Evolutionary conservation across 371 early-diverging fungal genomes (phyloP), one percentile per base, ranked within the genome.

Genomic region (Syncephalastrum racemosum): DNA sequence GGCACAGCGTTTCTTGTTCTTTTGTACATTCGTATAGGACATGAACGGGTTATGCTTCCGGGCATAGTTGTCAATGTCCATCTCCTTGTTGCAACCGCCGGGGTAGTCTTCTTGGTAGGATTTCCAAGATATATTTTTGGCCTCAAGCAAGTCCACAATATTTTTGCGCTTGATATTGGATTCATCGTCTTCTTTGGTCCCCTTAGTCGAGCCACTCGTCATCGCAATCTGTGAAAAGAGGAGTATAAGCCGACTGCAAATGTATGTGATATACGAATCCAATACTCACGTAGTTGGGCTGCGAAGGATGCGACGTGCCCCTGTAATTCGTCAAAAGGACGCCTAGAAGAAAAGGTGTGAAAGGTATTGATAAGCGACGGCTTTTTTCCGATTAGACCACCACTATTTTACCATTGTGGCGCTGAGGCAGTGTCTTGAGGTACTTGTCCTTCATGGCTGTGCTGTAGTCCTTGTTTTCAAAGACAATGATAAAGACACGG

Each of bases 41-140:
- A 85, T 84, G 60, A 86, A 82, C 22, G 88, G 85, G 55, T 79
- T 82, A 59, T 85, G 84, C 48, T 80, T 86, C 44, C 85, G 70
- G 27, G 54, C 66, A 60, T 85, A 82, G 12, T 50, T 44, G 2
- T 50, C 63, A 40, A 59, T 67, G 6, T 58, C 55, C 60, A 67
- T 66, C 15, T 60, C 49, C 41, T 59, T 68, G 48, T 68, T 56
- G 56, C 82, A 58, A 55, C 54, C 56, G 7, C 83, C 82, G 15
- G 85, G 81, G 53, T 78, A 83, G 22, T 80, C 68, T 64, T 90
- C 86, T 59, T 81, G 77, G 58, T 88, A 90, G 12, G 77, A 59
- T 60, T 77, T 85, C 90, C 90, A 90, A 23, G 81, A 66, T 23
- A 87, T 60, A 1, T 74, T 70, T 61, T 79, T 83, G 15, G 71